A percentile compares a stretch with the other conserved stretches of the same genome.
Conservation (phyloP, 495 filamentous ascomycete genomes). For the Talaromyces stipitatus region DNA sequence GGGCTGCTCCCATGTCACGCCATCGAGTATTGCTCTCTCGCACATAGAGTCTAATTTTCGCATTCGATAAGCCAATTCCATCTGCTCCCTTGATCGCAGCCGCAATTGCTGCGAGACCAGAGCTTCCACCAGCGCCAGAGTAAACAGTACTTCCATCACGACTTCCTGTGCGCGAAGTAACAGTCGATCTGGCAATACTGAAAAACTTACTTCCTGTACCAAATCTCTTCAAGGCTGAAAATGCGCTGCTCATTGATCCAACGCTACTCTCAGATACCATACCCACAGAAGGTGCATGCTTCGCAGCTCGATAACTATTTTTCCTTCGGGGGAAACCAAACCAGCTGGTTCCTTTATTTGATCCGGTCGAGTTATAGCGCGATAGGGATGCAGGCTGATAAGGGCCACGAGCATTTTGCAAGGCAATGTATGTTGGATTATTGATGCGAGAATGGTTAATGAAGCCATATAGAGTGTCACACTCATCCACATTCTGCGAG, state of each 20-base stretch:
- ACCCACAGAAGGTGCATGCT: slow-evolving; percentile 41
- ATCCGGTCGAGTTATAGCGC: slow-evolving; percentile 7
- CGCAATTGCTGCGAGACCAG: slow-evolving; percentile 48
- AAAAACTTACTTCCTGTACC: slow-evolving; percentile 56
- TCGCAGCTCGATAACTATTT: slow-evolving; percentile 52
- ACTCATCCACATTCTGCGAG: slow-evolving; percentile 68
- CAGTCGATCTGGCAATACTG: slow-evolving; percentile 64
- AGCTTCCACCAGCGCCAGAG: slow-evolving; percentile 49
- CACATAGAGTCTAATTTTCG: slow-evolving; percentile 75
- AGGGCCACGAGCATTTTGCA: slow-evolving; percentile 59
- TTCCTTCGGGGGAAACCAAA: slow-evolving; percentile 43
- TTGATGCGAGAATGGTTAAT: slow-evolving; percentile 79
- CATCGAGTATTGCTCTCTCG: slow-evolving; percentile 72
- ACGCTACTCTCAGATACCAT: slow-evolving; percentile 53
- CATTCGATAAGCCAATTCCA: slow-evolving; percentile 59
- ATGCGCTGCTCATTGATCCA: slow-evolving; percentile 51
- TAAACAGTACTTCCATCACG: slow-evolving; percentile 51
- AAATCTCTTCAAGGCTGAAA: slow-evolving; percentile 71
- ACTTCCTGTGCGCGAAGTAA: slow-evolving; percentile 47
- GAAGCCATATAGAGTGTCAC: slow-evolving; percentile 68
- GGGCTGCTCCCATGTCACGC: slow-evolving; percentile 82
- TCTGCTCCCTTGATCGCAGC: slow-evolving; percentile 43
- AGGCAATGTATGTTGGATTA: slow-evolving; percentile 80
- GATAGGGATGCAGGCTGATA: slow-evolving; percentile 25
- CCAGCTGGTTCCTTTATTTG: slow-evolving; percentile 23